These are phyloP conservation scores for Solanum sitiens DNA, from an alignment of 257 asterid species.

Conservation along the genomic window DNA sequence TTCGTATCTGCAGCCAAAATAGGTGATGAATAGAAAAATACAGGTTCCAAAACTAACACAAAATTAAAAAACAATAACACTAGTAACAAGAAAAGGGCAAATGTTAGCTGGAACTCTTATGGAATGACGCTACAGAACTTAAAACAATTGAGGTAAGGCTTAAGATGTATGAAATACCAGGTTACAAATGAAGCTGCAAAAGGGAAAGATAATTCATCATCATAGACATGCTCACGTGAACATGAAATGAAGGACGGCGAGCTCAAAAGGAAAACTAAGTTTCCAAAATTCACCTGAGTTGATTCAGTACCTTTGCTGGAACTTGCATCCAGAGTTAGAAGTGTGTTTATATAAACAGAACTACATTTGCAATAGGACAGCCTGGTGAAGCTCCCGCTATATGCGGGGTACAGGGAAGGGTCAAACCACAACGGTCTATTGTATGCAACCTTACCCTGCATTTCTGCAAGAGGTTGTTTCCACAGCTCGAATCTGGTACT, in stretches of 20 bases:
- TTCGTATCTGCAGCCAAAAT: conserved; percentile 35
- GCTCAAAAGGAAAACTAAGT: background rate
- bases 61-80: background rate
- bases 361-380: background rate
- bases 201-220: background rate
- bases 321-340: background rate
- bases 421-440: background rate
- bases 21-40: background rate
- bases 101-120: background rate
- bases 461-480: background rate
- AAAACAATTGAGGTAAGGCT: background rate
- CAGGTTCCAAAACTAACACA: background rate
- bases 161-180: background rate
- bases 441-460: background rate
- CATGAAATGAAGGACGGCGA: background rate
- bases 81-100: background rate
- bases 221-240: background rate
- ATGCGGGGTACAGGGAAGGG: background rate
- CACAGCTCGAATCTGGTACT: background rate
- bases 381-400: background rate
- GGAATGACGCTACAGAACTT: background rate
- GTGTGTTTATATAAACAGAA: background rate
- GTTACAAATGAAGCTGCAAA: background rate
- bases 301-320: background rate
- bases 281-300: background rate